A percentile compares a stretch with the other conserved stretches of the same genome.
Evolutionary conservation across 345 rosid genomes (phyloP).

Genomic region (Aquilaria malaccensis): DNA sequence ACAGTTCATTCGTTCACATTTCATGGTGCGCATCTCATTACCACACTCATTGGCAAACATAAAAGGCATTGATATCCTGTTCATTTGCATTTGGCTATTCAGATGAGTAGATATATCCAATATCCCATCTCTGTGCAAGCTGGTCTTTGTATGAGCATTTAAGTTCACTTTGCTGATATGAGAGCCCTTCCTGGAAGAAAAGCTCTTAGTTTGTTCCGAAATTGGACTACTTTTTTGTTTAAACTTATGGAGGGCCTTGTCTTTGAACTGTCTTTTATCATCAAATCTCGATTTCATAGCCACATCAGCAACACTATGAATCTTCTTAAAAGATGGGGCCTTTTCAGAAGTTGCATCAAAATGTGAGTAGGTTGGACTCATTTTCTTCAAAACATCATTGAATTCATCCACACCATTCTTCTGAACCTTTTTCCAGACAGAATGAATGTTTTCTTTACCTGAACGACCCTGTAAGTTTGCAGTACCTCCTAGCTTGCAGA

Average conservation of each 20-base stretch:
- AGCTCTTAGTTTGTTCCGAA: constrained; percentile 22
- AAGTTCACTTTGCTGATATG: constrained; percentile 22
- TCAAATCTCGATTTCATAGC: constrained; percentile 14
- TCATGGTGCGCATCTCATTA: constrained; percentile 8
- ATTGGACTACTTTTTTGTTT: constrained; percentile 23
- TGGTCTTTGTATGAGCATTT: constrained; percentile 8
- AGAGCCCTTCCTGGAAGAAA: constrained; percentile 18
- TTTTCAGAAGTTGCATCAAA: constrained; percentile 12
- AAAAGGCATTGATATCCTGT: constrained; percentile 14
- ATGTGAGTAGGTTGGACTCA: constrained; percentile 10
- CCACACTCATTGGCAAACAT: background rate
- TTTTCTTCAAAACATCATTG: constrained; percentile 18
- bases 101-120: constrained; percentile 11
- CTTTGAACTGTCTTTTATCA: constrained; percentile 21
- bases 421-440: constrained; percentile 51
- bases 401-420: constrained; percentile 22
- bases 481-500: constrained; percentile 17
- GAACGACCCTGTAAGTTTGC: constrained; percentile 19
- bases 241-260: constrained; percentile 23
- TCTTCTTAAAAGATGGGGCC: constrained; percentile 18
- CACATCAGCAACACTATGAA: constrained; percentile 12
- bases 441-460: constrained; percentile 30
- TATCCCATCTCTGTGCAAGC: constrained; percentile 15
- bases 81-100: constrained; percentile 9
- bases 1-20: constrained; percentile 12